Evolutionary conservation across 139 green algal species (phyloP), one percentile per base, ranked within the genome.

Genomic region (Closterium sp.): DNA sequence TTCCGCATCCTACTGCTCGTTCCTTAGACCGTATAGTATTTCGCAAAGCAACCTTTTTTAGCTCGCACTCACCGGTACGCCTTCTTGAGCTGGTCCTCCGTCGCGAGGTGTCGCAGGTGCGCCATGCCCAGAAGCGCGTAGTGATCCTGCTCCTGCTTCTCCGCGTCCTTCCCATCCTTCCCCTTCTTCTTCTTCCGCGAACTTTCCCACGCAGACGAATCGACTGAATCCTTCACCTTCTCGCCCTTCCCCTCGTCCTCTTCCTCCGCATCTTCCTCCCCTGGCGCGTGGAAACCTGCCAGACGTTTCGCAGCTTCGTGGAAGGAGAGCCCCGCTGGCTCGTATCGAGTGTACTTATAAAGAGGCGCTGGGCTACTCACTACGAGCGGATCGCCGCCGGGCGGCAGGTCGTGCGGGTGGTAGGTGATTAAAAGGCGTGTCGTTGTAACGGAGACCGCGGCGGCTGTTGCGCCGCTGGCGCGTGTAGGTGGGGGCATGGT

Each of bases 61-160:
- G n/a, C n/a, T 50, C 38, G 38, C 38, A 50, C 62, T 79, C 62
- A 79, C 62, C 62, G 17, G 90, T 94, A 95, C 11, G 92, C 92
- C 27, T 94, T 94, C 73, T 90, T 93, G 19, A n/a, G n/a, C n/a
- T n/a, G n/a, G n/a, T n/a, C n/a, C n/a, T n/a, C n/a, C n/a, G n/a
- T n/a, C n/a, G n/a, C n/a, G n/a, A n/a, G n/a, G n/a, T n/a, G n/a
- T n/a, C n/a, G n/a, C n/a, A 95, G 87, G 85, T 95, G 92, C 24
- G 31, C 92, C 28, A 95, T 31, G 5, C 93, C 93, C 19, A 95
- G 93, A 70, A 95, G 88, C 6, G 73, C 84, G 32, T 95, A 95
- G 85, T 95, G 88, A 30, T 95, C 93, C 93, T 90, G 62, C 84
- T 95, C 73, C 24, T 73, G 31, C 28, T n/a, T 87, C n/a, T 91